Base-by-base conservation (phyloP, 1,139 yeast genomes). In the Geotrichum aggregatum region DNA sequence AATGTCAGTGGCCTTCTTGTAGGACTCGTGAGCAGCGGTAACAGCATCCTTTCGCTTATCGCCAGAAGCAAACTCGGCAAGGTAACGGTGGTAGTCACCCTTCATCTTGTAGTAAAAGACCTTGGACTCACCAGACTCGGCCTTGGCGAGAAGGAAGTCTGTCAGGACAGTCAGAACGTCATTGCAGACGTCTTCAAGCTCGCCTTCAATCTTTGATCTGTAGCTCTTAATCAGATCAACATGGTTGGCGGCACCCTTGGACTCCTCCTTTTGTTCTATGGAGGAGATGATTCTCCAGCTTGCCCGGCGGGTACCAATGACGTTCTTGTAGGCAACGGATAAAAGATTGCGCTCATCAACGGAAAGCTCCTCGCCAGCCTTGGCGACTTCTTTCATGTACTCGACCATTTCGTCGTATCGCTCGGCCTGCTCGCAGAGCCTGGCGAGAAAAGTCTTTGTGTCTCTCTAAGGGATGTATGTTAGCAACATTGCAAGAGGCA, bases 361-460 rank as follows among this genome's bases (percentile, higher is more conserved):
- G 38, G 96, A 84, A 67, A 92, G 79, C 74, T 92, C 98, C 74
- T 88, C 91, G 59, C 96, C 96, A 53, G 95, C 83, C 56, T 95
- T 87, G 66, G 96, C 96, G 69, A 91, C 97, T 57, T 88, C 88
- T 76, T 91, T 92, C 98, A 92, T 92, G 76, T 87, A 88, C 72
- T 86, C 95, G 67, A 91, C 98, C 98, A 89, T 91, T 77, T 92
- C 98, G 76, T 92, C 98, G 74, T 92, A 92, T 77, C 98, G 94
- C 77, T 92, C 98, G 68, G 98, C 98, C 80, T 92, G 98, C 78
- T 91, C 98, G 71, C 97, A 96, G 73, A 92, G 86, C 71, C 94
- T 88, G 72, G 98, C 98, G 71, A 91, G 84, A 75, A 89, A 89
- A 69, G 91, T 95, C 67, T 95, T 87, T 76, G 89, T 92, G 84